Evolutionary conservation across 1,284 basidiomycete genomes (phyloP).

Genomic region (Heterobasidion occidentale): DNA sequence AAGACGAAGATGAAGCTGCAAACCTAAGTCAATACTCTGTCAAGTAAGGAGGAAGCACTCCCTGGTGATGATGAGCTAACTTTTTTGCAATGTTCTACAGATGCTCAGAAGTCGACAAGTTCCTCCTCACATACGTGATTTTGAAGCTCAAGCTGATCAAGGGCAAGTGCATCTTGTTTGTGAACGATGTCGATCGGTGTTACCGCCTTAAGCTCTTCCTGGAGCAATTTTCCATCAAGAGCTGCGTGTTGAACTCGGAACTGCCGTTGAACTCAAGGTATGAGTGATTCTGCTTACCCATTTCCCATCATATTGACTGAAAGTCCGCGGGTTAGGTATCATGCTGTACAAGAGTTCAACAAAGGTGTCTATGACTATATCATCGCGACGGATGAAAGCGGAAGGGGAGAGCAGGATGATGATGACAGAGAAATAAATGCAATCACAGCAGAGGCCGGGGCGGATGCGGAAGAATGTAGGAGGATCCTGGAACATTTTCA

Average conservation of each 20-base stretch:
- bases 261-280: conserved; percentile 89
- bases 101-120: conserved; percentile 93
- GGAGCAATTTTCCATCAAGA: conserved; percentile 96
- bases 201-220: conserved; percentile 96
- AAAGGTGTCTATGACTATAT: conserved; percentile 98
- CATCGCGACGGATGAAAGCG: conserved; percentile 92
- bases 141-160: conserved; percentile 91
- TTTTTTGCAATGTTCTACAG: conserved; percentile 26
- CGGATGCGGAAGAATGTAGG: conserved; percentile 37
- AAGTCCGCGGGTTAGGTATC: conserved; percentile 55
- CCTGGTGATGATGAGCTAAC: no score
- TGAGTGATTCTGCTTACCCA: conserved; percentile 3
- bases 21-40: conserved; percentile 86
- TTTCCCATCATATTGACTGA: conserved; percentile 2
- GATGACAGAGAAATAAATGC: conserved; percentile 30
- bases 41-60: conserved; percentile 32
- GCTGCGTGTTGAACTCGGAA: conserved; percentile 95
- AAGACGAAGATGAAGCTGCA: conserved; percentile 72
- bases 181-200: conserved; percentile 93
- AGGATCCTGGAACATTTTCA: conserved; percentile 1
- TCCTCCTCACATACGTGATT: conserved; percentile 90
- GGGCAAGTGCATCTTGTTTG: conserved; percentile 96
- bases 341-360: conserved; percentile 98
- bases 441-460: conserved; percentile 28
- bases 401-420: conserved; percentile 44